A percentile compares a stretch with the other conserved stretches of the same genome.
Conservation (phyloP, 805 yeast species). For the Candida easanensis region DNA sequence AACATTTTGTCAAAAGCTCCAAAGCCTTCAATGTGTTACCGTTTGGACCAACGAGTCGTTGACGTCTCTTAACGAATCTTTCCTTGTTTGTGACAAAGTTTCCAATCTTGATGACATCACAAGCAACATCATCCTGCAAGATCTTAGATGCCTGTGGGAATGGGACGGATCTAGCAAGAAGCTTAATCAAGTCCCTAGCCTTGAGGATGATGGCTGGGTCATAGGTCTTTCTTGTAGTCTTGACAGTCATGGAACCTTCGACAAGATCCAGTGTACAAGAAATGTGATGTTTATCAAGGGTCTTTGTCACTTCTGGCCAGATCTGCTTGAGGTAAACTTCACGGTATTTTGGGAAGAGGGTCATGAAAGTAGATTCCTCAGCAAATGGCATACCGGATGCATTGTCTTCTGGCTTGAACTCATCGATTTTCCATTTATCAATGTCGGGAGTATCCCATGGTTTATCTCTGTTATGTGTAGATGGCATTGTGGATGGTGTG, state of each 20-base stretch:
- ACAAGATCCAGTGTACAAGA: constrained; percentile 87
- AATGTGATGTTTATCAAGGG: constrained; percentile 69
- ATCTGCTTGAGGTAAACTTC: constrained; percentile 83
- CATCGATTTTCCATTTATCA: constrained; percentile 89
- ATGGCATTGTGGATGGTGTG: constrained; percentile 58
- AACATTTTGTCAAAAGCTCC: constrained; percentile 92
- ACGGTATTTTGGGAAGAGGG: constrained; percentile 94
- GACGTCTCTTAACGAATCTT: constrained; percentile 91
- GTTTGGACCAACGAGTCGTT: constrained; percentile 92
- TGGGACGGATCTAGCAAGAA: constrained; percentile 94
- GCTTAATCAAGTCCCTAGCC: constrained; percentile 91
- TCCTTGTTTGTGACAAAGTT: constrained; percentile 87
- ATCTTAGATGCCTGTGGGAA: constrained; percentile 94
- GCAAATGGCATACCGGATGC: constrained; percentile 83
- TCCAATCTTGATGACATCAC: constrained; percentile 95
- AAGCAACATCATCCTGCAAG: constrained; percentile 86
- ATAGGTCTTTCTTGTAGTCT: constrained; percentile 90
- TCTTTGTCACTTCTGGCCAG: constrained; percentile 90
- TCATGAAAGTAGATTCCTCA: constrained; percentile 95
- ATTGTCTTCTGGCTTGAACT: constrained; percentile 87
- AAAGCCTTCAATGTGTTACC: constrained; percentile 96
- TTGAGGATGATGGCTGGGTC: constrained; percentile 93
- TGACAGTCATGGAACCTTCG: constrained; percentile 97
- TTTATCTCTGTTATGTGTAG: constrained; percentile 90
- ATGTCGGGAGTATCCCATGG: constrained; percentile 98